phyloP scores from a whole-genome alignment of 23 red algal species.

The Gracilaria vermiculophylla region DNA sequence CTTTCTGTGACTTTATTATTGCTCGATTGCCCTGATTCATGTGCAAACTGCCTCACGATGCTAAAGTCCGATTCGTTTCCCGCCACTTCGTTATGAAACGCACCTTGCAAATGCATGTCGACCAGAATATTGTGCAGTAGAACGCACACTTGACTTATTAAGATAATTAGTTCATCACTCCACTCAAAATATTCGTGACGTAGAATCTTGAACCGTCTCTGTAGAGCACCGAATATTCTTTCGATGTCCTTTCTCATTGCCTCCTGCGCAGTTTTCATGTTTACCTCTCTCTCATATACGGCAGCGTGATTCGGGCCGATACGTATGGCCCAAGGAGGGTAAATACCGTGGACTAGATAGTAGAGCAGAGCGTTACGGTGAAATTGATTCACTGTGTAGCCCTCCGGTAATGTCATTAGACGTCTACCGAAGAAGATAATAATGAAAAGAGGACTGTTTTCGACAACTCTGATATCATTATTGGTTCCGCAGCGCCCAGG shows the following conservation, averaged over 20 bases:
- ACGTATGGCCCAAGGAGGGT: too few species aligned
- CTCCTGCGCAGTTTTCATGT: constrained; percentile 3
- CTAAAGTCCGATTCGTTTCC: neutral
- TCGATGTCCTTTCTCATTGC: constrained; percentile 16
- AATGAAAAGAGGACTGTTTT: neutral
- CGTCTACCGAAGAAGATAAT: too few species aligned
- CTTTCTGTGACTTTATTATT: too few species aligned
- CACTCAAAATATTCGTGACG: neutral
- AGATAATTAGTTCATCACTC: neutral
- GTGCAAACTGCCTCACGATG: neutral
- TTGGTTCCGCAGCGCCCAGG: constrained; percentile 23
- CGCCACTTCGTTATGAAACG: neutral
- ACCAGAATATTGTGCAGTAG: constrained; percentile 22
- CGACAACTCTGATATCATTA: constrained; percentile 34
- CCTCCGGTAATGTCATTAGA: constrained; percentile 1
- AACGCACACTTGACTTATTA: constrained; percentile 6
- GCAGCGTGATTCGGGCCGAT: neutral
- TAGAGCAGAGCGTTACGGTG: neutral
- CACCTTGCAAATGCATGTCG: neutral
- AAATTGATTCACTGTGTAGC: neutral
- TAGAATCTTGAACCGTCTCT: constrained; percentile 18
- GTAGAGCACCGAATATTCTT: constrained; percentile 10
- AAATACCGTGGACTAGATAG: neutral
- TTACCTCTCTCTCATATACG: neutral
- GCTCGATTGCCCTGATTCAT: neutral